phyloP scores from a whole-genome alignment of 1,284 basidiomycete genomes.

The Dichomitus squalens region DNA sequence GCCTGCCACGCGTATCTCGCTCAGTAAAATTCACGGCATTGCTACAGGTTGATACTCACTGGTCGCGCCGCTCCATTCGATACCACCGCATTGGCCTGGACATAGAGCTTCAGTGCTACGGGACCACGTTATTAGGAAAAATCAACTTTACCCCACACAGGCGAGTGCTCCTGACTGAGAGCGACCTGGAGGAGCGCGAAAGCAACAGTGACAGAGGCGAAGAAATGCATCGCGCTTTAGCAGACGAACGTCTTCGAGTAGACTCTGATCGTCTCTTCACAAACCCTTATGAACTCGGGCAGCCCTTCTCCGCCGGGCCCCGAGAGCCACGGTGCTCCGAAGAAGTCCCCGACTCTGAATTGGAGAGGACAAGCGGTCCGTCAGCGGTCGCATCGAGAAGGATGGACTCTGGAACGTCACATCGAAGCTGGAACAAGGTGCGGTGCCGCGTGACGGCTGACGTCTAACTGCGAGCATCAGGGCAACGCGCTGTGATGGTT shows the following conservation, averaged over 20 bases:
- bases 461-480: background rate
- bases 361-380: background rate
- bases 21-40: background rate
- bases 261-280: no score
- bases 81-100: conserved; percentile 27
- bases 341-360: conserved; percentile 20
- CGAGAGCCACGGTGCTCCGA: conserved; percentile 13
- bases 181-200: conserved; percentile 11
- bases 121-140: background rate
- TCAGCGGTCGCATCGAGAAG: background rate
- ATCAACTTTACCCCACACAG: conserved; percentile 31
- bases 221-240: conserved; percentile 21
- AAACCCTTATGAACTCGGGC: conserved; percentile 4
- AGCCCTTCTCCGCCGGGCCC: background rate
- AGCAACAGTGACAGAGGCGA: conserved; percentile 18
- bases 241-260: background rate
- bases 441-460: background rate
- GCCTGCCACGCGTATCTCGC: background rate
- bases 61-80: conserved; percentile 25
- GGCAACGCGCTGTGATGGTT: background rate
- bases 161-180: conserved; percentile 7
- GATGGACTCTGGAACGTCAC: background rate
- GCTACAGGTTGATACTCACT: background rate
- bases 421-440: background rate
- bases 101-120: background rate